Conservation (phyloP, 768 basidiomycete genomes). For the Pleurotus ostreatus region DNA sequence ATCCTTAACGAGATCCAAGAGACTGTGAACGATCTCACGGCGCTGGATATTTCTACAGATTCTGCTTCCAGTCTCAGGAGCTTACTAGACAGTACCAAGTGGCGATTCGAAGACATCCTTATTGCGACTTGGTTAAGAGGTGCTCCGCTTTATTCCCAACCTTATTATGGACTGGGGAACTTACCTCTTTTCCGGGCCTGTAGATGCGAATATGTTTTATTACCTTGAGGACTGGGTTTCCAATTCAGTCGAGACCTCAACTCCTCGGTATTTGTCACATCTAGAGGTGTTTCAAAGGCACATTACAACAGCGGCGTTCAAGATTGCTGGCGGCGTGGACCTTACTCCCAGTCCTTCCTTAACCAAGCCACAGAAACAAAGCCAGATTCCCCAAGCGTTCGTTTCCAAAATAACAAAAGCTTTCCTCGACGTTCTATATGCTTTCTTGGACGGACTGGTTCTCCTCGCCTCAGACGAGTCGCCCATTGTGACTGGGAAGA, state of each 20-base stretch:
- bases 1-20: constrained; percentile 86
- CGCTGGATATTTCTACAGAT: constrained; percentile 80
- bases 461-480: constrained; percentile 73
- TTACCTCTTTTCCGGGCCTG: background rate
- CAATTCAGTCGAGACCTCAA: constrained; percentile 55
- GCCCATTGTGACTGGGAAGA: constrained; percentile 37
- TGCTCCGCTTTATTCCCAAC: constrained; percentile 26
- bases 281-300: constrained; percentile 82
- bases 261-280: constrained; percentile 72
- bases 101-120: constrained; percentile 85
- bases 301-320: constrained; percentile 70
- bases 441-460: constrained; percentile 82
- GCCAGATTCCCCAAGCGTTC: constrained; percentile 59
- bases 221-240: constrained; percentile 83
- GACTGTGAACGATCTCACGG: constrained; percentile 73
- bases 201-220: constrained; percentile 78
- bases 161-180: background rate
- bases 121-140: constrained; percentile 81
- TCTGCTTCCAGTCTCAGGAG: constrained; percentile 61
- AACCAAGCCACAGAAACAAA: constrained; percentile 53
- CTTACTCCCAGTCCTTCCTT: constrained; percentile 37
- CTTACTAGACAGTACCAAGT: constrained; percentile 76
- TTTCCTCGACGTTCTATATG: constrained; percentile 83
- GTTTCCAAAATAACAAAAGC: constrained; percentile 74
- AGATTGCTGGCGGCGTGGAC: constrained; percentile 76